Evolutionary conservation across 768 basidiomycete species (phyloP).

Genomic region (Pulveroboletus frians): DNA sequence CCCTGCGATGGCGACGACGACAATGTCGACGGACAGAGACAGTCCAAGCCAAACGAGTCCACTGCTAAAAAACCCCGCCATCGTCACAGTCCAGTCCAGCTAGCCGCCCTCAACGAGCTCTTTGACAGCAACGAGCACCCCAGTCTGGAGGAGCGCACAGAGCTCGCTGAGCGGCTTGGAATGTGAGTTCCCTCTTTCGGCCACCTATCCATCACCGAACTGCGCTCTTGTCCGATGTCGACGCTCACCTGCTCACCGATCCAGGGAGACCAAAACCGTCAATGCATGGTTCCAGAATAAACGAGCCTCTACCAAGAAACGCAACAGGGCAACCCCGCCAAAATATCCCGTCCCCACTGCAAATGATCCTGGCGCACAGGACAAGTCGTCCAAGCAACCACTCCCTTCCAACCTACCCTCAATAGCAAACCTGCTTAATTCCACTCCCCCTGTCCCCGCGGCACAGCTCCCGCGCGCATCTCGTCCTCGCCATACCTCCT

Average conservation of each 20-base stretch:
- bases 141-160: conserved; percentile 58
- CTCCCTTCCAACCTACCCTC: conserved; percentile 29
- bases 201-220: conserved; percentile 15
- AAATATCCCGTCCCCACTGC: conserved; percentile 32
- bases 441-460: conserved; percentile 24
- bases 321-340: conserved; percentile 39
- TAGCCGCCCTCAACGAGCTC: conserved; percentile 72
- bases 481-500: conserved; percentile 23
- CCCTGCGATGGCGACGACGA: conserved; percentile 22
- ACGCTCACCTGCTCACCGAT: conserved; percentile 10
- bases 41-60: conserved; percentile 21
- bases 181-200: conserved; percentile 52
- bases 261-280: conserved; percentile 79
- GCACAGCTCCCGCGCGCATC: conserved; percentile 21
- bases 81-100: conserved; percentile 66
- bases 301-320: conserved; percentile 76
- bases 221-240: conserved; percentile 4
- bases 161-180: conserved; percentile 65
- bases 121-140: conserved; percentile 77
- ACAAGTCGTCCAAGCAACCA: conserved; percentile 26
- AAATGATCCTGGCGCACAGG: conserved; percentile 13
- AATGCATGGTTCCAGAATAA: conserved; percentile 88
- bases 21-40: conserved; percentile 24
- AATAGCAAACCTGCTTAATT: conserved; percentile 39
- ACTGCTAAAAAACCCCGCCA: conserved; percentile 68